Conservation (phyloP, 2,329 filamentous ascomycete species). For the Tolypocladium cylindrosporum region DNA sequence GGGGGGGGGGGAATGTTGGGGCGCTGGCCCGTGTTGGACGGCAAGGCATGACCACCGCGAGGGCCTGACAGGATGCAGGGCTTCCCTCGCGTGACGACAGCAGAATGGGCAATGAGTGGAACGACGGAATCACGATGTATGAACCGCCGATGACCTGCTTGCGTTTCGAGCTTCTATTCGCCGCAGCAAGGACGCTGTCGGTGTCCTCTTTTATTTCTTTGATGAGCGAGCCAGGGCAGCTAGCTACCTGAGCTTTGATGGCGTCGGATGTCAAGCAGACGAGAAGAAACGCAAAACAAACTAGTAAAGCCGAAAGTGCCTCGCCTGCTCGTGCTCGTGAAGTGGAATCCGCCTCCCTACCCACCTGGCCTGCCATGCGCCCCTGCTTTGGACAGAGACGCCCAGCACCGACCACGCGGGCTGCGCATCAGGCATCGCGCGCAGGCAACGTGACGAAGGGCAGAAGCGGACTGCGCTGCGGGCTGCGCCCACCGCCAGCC, state of each 20-base stretch:
- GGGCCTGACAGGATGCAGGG: background rate
- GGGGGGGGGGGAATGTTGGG: too few relatives aligned
- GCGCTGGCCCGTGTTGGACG: background rate
- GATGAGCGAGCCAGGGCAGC: background rate
- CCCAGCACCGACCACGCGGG: background rate
- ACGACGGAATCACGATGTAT: background rate
- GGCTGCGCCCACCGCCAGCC: conserved; percentile 1
- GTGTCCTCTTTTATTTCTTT: background rate
- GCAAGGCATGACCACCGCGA: background rate
- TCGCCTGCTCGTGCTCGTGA: background rate
- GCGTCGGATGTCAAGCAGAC: background rate
- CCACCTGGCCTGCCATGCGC: background rate
- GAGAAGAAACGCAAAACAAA: background rate
- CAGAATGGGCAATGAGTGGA: background rate
- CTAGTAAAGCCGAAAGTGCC: background rate
- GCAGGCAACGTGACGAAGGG: conserved; percentile 2
- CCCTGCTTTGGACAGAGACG: background rate
- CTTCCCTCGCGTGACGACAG: background rate
- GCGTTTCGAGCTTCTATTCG: background rate
- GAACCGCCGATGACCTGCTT: background rate
- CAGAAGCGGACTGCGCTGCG: background rate
- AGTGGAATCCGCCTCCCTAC: too few relatives aligned
- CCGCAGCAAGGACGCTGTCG: background rate
- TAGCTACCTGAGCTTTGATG: background rate
- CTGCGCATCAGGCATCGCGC: background rate